A percentile compares a stretch with the other conserved stretches of the same genome.
These are phyloP conservation scores for Keqinozyma sinolaborantium DNA, from an alignment of 1,139 yeast species.

Conservation along the genomic window DNA sequence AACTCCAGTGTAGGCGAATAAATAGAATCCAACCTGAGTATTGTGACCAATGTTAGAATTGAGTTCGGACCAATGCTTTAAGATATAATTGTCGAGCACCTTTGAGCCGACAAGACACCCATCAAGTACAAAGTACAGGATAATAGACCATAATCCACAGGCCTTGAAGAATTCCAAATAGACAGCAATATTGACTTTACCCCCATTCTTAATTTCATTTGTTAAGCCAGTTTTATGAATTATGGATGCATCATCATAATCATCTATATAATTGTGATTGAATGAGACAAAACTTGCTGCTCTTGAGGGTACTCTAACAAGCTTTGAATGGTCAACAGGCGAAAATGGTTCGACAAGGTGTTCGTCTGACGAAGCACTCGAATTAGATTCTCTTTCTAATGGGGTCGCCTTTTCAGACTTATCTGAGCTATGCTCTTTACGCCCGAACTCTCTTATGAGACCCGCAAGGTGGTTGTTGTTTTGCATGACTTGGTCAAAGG, in stretches of 20 bases:
- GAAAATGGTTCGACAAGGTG: slow-evolving; percentile 1
- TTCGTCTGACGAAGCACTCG: slow-evolving; percentile 2
- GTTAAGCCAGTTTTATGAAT: slow-evolving; percentile 20
- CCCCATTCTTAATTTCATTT: slow-evolving; percentile 28
- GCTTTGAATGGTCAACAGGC: too few relatives aligned
- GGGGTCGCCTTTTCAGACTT: slow-evolving; percentile 12
- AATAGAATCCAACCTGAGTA: slow-evolving; percentile 19
- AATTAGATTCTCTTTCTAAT: not conserved
- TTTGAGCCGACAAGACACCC: slow-evolving; percentile 17
- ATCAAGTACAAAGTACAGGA: slow-evolving; percentile 21
- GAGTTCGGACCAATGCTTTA: slow-evolving; percentile 37
- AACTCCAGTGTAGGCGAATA: slow-evolving; percentile 21
- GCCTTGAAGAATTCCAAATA: slow-evolving; percentile 33
- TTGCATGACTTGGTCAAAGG: slow-evolving; percentile 20
- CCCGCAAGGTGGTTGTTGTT: slow-evolving; percentile 18
- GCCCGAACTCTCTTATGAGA: slow-evolving; percentile 23
- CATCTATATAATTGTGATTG: slow-evolving; percentile 17
- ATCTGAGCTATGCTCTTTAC: too few relatives aligned
- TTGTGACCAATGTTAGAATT: slow-evolving; percentile 24
- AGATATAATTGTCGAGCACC: slow-evolving; percentile 28
- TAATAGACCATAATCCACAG: slow-evolving; percentile 25
- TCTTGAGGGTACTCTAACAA: slow-evolving; percentile 3
- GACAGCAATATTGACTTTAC: slow-evolving; percentile 29
- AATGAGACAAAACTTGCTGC: slow-evolving; percentile 22
- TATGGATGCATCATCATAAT: slow-evolving; percentile 13